Evolutionary conservation across 2,329 filamentous ascomycete genomes (phyloP).

Genomic region (Madurella mycetomatis): DNA sequence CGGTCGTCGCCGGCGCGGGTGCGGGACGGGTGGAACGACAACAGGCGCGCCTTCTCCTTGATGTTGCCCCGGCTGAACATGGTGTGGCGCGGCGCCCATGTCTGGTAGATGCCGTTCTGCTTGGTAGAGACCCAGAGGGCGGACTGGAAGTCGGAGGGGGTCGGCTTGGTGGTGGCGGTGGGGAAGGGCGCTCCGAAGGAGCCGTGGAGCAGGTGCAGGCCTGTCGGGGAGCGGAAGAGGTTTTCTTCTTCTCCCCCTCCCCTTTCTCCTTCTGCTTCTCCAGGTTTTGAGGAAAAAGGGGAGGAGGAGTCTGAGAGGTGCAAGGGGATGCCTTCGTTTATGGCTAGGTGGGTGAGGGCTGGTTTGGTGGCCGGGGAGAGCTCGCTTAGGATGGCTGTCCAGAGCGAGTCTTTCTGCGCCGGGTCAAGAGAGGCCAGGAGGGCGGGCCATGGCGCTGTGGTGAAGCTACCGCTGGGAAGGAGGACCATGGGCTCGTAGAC

Average conservation of each 20-base stretch:
- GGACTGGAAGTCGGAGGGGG: constrained; percentile 51
- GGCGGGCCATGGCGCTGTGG: constrained; percentile 36
- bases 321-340: constrained; percentile 59
- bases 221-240: constrained; percentile 66
- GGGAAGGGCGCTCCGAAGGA: constrained; percentile 60
- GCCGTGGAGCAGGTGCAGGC: constrained; percentile 66
- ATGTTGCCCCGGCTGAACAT: constrained; percentile 95
- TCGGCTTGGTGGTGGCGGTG: constrained; percentile 25
- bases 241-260: constrained; percentile 42
- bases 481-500: constrained; percentile 59
- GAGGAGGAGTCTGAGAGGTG: constrained; percentile 23
- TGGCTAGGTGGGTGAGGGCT: constrained; percentile 52
- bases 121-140: constrained; percentile 76
- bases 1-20: constrained; percentile 16
- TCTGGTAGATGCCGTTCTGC: constrained; percentile 77
- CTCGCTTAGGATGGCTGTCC: constrained; percentile 43
- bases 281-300: neutral
- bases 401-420: constrained; percentile 37
- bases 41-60: constrained; percentile 76
- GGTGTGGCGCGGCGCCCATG: constrained; percentile 83
- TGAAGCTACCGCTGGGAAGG: constrained; percentile 56
- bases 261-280: constrained; percentile 7
- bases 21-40: too few species aligned
- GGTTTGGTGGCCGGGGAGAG: constrained; percentile 40
- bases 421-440: constrained; percentile 30